Base-by-base conservation (phyloP, 371 early-diverging fungal genomes). In the Mucor mucedo region DNA sequence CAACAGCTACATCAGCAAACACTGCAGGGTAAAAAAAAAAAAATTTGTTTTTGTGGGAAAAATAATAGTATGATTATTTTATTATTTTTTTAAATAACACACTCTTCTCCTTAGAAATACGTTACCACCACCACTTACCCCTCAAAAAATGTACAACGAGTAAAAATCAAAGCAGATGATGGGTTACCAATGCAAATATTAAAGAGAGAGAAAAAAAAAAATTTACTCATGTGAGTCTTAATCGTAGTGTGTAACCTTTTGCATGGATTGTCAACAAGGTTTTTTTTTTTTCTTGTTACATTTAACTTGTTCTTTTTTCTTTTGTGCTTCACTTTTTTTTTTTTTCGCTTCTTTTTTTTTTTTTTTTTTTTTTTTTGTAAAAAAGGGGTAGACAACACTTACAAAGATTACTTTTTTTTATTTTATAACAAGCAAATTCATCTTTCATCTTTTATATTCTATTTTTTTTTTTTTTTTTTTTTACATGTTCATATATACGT, bases 111-210 rank as follows among this genome's bases (percentile, higher is more conserved):
- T 49, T 57, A 57, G 52, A 35, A 56, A 50, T 35, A 28, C 42
- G 5, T 47, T 76, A 38, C 79, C 75, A 41, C 75, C 79, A 52
- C 79, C 79, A 49, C 60, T 79, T 38, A 79, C 66, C 47, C 79
- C 79, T 55, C 72, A 74, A 55, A 74, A 63, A 47, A 33, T 79
- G 60, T 75, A 79, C 61, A 63, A 79, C 45, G 72, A 72, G 67
- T 49, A n/a, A 62, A 35, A 21, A 21, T 21, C 21, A 21, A 21
- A 21, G 21, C 49, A 53, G 58, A 58, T 47, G 58, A 58, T 47
- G 58, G 28, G 16, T 47, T 47, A n/a, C 27, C 47, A 21, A 21
- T 21, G 47, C 47, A 47, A 35, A 35, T 35, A 35, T 6, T 35
- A 35, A 35, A 6, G 8, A 35, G 4, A 35, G 21, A 21, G 21